Conservation (phyloP, 805 yeast genomes). For the Debaryomyces castellii region DNA sequence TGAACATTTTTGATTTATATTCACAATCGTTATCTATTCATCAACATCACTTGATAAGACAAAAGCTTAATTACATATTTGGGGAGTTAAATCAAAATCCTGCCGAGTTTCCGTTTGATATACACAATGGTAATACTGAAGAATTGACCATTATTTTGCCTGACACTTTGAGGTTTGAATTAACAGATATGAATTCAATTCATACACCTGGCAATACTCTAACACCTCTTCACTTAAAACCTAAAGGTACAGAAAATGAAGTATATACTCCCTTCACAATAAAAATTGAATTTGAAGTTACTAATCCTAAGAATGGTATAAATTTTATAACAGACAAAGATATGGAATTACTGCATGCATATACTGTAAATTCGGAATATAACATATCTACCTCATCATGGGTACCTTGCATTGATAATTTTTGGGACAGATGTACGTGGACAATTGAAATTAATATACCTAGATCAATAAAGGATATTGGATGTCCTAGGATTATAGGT, state of each 20-base stretch:
- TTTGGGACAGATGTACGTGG: slow-evolving; percentile 91
- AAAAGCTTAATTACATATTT: slow-evolving; percentile 51
- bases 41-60: slow-evolving; percentile 61
- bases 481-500: slow-evolving; percentile 45
- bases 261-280: slow-evolving; percentile 71
- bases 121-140: slow-evolving; percentile 47
- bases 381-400: slow-evolving; percentile 89
- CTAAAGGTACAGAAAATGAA: slow-evolving; percentile 35
- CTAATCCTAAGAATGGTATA: slow-evolving; percentile 71
- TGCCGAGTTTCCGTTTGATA: slow-evolving; percentile 13
- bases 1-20: slow-evolving; percentile 43
- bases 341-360: slow-evolving; percentile 61
- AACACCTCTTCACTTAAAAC: slow-evolving; percentile 37
- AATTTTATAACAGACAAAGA: slow-evolving; percentile 65
- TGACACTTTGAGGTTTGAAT: slow-evolving; percentile 58
- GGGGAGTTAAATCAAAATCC: slow-evolving; percentile 44
- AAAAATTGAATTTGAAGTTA: slow-evolving; percentile 62
- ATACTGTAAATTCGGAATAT: slow-evolving; percentile 75
- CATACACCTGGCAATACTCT: slow-evolving; percentile 30
- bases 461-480: slow-evolving; percentile 72
- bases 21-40: slow-evolving; percentile 40
- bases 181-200: slow-evolving; percentile 25
- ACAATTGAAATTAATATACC: slow-evolving; percentile 85
- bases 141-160: slow-evolving; percentile 68
- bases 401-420: slow-evolving; percentile 93